Conservation (phyloP, 228 moss, liverwort and hornwort species). For the Sphagnum fallax region DNA sequence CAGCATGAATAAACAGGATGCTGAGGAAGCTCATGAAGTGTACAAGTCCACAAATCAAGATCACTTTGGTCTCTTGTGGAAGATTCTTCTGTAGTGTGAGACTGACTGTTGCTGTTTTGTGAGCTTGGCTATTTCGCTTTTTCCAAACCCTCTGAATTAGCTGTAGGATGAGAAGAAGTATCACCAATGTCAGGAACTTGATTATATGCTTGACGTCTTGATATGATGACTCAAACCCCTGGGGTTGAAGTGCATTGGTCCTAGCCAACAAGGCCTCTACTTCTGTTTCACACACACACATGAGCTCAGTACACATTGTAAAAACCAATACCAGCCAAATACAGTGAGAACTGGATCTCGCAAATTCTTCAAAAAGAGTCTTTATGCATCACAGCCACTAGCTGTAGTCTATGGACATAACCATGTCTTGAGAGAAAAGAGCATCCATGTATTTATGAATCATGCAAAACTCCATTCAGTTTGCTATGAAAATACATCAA, state of each 20-base stretch:
- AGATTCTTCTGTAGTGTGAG: not conserved
- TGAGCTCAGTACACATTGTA: not conserved
- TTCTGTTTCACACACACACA: not conserved
- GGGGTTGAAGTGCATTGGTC: conserved; percentile 10
- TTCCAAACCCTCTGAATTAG: conserved; percentile 45
- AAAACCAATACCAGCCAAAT: not conserved
- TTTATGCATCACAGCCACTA: not conserved
- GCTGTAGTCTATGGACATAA: not conserved
- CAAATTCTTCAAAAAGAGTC: not conserved
- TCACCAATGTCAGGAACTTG: conserved; percentile 40
- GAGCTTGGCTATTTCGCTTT: conserved; percentile 7
- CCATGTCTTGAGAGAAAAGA: not conserved
- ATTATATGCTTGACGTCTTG: conserved; percentile 24
- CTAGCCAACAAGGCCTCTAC: conserved; percentile 36
- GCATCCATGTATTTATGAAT: not conserved
- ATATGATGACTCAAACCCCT: conserved; percentile 8
- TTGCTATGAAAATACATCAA: too few species aligned
- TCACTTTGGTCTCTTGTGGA: conserved; percentile 24
- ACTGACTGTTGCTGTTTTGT: conserved; percentile 7
- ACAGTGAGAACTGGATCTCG: not conserved
- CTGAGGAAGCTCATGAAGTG: conserved; percentile 30
- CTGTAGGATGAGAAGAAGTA: conserved; percentile 30
- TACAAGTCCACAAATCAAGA: conserved; percentile 22
- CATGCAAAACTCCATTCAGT: too few species aligned
- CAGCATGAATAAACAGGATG: conserved; percentile 15